Percentiles rank a stretch among this genome's conserved stretches.
Conservation (phyloP, 2,329 filamentous ascomycete genomes). For the Hymenotorrendiella dingleyae region DNA sequence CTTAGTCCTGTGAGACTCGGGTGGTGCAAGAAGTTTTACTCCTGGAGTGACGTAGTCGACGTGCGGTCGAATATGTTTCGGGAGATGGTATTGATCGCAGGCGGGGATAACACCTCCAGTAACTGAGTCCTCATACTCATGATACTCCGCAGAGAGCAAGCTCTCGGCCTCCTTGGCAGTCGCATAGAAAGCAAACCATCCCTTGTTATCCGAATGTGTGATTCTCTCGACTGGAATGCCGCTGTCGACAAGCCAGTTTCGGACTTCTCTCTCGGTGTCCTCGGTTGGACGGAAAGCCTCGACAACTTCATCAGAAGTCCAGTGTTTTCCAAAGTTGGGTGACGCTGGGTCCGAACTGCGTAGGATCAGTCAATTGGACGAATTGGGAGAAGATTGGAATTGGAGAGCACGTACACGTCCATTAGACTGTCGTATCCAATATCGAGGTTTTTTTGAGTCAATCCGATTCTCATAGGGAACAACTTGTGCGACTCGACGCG, state of each 20-base stretch:
- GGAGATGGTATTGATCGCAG: slow-evolving; percentile 39
- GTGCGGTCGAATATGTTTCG: slow-evolving; percentile 40
- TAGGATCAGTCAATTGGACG: no score
- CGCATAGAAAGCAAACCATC: slow-evolving; percentile 34
- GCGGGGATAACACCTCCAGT: slow-evolving; percentile 28
- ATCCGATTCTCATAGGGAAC: slow-evolving; percentile 22
- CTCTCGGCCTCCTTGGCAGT: slow-evolving; percentile 30
- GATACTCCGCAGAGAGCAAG: slow-evolving; percentile 32
- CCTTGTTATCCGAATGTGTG: slow-evolving; percentile 32
- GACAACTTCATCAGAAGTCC: slow-evolving; percentile 29
- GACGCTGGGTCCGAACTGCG: slow-evolving; percentile 9
- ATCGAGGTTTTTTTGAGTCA: slow-evolving; percentile 20
- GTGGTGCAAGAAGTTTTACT: slow-evolving; percentile 35
- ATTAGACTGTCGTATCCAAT: slow-evolving; percentile 20
- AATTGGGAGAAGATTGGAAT: no score
- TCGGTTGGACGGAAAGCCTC: slow-evolving; percentile 30
- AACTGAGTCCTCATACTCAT: slow-evolving; percentile 40
- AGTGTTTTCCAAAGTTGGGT: slow-evolving; percentile 32
- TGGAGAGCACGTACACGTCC: slow-evolving; percentile 21
- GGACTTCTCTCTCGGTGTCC: slow-evolving; percentile 29
- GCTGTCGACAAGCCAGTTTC: slow-evolving; percentile 29
- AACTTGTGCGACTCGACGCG: slow-evolving; percentile 17
- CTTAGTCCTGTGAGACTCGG: slow-evolving; percentile 28
- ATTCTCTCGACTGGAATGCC: slow-evolving; percentile 30
- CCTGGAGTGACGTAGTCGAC: slow-evolving; percentile 46